Percentiles rank a stretch among this genome's conserved stretches.
These are phyloP conservation scores for Colletotrichum musae DNA, from an alignment of 2,329 filamentous ascomycete species.

Conservation along the genomic window DNA sequence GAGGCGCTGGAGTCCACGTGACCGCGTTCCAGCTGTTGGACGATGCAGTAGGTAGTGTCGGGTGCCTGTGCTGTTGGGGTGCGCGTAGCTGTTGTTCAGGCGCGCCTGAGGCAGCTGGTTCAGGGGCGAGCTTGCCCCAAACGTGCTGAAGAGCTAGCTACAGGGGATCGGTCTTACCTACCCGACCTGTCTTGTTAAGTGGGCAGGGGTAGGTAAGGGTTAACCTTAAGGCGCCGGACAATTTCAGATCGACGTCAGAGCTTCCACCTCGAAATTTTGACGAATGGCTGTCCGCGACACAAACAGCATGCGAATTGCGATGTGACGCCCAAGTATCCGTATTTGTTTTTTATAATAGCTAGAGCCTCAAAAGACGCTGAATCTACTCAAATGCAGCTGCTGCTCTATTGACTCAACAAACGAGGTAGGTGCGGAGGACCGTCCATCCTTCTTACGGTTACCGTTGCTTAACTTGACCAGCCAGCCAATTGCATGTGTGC, in stretches of 20 bases:
- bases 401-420: too few relatives aligned
- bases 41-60: neutral
- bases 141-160: constrained; percentile 16
- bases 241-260: constrained; percentile 16
- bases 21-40: constrained; percentile 15
- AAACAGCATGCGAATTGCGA: too few relatives aligned
- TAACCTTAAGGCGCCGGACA: neutral
- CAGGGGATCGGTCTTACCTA: neutral
- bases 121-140: constrained; percentile 24
- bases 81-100: constrained; percentile 7
- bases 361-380: too few relatives aligned
- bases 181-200: neutral
- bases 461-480: too few relatives aligned
- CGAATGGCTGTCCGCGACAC: neutral
- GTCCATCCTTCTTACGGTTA: too few relatives aligned
- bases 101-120: constrained; percentile 4
- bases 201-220: neutral
- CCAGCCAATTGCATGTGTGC: too few relatives aligned
- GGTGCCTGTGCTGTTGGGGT: neutral
- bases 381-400: too few relatives aligned
- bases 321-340: too few relatives aligned
- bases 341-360: too few relatives aligned
- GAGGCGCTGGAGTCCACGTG: constrained; percentile 42
- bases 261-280: neutral
- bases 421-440: too few relatives aligned